Percentiles rank a stretch among this genome's conserved stretches.
Evolutionary conservation across 192 early-diverging fungal genomes (phyloP).

Genomic region (Rhizophlyctis rosea): DNA sequence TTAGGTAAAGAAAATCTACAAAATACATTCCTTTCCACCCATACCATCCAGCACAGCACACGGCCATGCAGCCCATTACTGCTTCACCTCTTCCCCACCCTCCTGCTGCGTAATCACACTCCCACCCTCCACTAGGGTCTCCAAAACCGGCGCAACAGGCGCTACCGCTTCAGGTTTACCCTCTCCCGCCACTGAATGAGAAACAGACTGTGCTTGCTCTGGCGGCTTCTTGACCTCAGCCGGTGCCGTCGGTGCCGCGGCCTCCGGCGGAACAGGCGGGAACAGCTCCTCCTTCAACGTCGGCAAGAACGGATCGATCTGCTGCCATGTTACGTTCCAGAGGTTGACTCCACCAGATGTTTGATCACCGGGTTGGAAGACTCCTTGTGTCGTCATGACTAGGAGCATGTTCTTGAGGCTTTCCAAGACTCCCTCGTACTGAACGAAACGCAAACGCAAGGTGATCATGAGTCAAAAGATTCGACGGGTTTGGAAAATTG

Average conservation of each 20-base stretch:
- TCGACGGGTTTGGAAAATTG: too few species aligned
- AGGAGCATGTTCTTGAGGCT: constrained; percentile 79
- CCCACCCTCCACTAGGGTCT: constrained; percentile 14
- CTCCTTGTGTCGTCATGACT: constrained; percentile 72
- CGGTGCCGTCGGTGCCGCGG: not conserved
- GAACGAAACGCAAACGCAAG: too few species aligned
- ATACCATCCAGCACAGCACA: too few species aligned
- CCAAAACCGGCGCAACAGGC: constrained; percentile 12
- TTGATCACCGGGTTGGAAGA: constrained; percentile 41
- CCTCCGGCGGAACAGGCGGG: constrained; percentile 18
- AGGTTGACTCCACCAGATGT: constrained; percentile 35
- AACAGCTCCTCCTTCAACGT: constrained; percentile 64
- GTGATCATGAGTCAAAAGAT: too few species aligned
- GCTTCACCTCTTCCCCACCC: too few species aligned
- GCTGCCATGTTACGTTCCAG: constrained; percentile 71
- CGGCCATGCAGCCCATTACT: too few species aligned
- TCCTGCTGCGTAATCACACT: constrained; percentile 19
- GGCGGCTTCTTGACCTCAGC: not conserved
- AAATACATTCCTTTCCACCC: too few species aligned
- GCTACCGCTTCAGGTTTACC: constrained; percentile 3
- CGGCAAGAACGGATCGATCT: constrained; percentile 63
- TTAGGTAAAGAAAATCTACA: too few species aligned
- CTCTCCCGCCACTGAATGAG: not conserved
- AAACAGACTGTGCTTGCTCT: not conserved
- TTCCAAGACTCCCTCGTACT: constrained; percentile 73